Percentiles rank a stretch among this genome's conserved stretches.
Evolutionary conservation across 139 green algal species (phyloP).

Genomic region (Haematococcus sp.): DNA sequence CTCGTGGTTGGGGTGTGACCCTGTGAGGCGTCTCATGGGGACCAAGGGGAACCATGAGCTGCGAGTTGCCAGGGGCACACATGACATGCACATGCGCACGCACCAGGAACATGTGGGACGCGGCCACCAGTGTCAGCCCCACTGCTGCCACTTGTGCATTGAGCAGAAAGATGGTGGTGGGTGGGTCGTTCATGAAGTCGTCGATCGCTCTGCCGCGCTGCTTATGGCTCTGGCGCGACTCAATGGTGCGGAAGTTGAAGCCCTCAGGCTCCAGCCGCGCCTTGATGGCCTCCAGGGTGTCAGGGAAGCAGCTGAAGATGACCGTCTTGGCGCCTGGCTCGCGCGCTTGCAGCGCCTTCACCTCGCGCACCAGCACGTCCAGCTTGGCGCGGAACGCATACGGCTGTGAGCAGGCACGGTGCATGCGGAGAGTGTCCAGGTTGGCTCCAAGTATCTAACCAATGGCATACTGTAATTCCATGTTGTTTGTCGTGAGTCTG

Average conservation of each 20-base stretch:
- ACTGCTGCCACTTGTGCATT: background rate
- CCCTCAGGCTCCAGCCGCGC: background rate
- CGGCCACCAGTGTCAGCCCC: conserved; percentile 1
- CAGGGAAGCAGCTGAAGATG: conserved; percentile 13
- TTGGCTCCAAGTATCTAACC: too few relatives aligned
- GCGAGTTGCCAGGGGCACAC: background rate
- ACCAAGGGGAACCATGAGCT: background rate
- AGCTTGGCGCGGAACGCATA: too few relatives aligned
- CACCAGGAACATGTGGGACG: conserved; percentile 12
- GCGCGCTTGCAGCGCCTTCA: background rate
- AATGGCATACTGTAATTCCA: too few relatives aligned
- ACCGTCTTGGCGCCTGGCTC: conserved; percentile 4
- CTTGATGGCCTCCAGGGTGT: background rate
- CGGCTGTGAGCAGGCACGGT: too few relatives aligned
- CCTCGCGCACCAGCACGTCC: background rate
- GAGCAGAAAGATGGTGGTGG: conserved; percentile 11
- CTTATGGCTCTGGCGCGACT: background rate
- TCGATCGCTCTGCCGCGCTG: background rate
- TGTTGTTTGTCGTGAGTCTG: too few relatives aligned
- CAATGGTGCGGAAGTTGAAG: conserved; percentile 15
- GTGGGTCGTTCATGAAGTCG: conserved; percentile 10
- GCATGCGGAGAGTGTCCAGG: too few relatives aligned
- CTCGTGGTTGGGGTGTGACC: too few relatives aligned
- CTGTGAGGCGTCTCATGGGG: background rate
- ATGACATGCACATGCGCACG: too few relatives aligned